Evolutionary conservation across 306 rosid species (phyloP), one percentile per base, ranked within the genome.

Genomic region (Fragaria iinumae): DNA sequence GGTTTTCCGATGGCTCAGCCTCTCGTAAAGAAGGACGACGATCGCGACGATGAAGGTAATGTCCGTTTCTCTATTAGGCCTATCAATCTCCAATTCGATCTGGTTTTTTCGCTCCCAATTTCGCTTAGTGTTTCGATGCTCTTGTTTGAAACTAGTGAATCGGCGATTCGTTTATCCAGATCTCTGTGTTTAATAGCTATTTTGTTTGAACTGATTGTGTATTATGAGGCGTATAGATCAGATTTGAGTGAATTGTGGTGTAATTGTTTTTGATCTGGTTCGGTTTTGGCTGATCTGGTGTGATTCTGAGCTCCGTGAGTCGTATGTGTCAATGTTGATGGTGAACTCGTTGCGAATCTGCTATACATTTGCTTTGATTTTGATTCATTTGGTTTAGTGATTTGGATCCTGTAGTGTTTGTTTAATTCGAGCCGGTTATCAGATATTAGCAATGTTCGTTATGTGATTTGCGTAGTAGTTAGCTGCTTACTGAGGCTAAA

Each of bases 11-110:
- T 95, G 99, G 99, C 97, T 84, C 97, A 95, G 87, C 93, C 97
- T n/a, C 84, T 90, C 25, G 91, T 87, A 69, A 95, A 95, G 98
- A 95, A 95, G 80, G 99, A 95, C 85, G 98, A 95, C 86, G 99
- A 95, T 89, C 97, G 95, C 21, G 98, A 95, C 83, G 99, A 96
- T 60, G 99, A 96, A 92, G 96, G 99, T 96, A 71, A 60, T 67
- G 74, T 17, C 71, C 70, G n/a, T 59, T 77, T 21, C 64, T 39
- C 72, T 63, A 4, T n/a, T 52, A 66, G 8, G 59, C 60, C n/a
- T 29, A 2, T 32, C 67, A 13, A 12, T 64, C 5, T 71, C 73
- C 27, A 39, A n/a, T 85, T 82, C 79, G 82, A 85, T 88, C 70
- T 67, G 66, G 60, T 21, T 74, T 41, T 67, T 59, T 48, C 57